Evolutionary conservation across 129 eudicot species (phyloP).

Genomic region (Gnaphalium uliginosum): DNA sequence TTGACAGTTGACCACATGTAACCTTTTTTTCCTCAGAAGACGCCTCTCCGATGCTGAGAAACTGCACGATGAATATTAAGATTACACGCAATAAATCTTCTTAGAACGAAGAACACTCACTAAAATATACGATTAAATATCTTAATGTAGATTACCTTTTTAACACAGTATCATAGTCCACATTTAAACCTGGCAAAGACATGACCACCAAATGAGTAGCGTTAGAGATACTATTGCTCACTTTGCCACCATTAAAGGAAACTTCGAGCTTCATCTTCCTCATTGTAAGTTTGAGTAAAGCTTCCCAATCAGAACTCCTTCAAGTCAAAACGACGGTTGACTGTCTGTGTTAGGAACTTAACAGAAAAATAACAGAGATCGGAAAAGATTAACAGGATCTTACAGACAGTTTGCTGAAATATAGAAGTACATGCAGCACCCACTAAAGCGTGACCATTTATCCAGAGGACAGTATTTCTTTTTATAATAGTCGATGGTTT

Average conservation of each 20-base stretch:
- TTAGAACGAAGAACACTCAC: not conserved
- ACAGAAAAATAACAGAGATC: not conserved
- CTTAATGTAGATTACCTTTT: slow-evolving; percentile 43
- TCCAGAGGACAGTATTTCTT: slow-evolving; percentile 81
- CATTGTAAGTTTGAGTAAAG: slow-evolving; percentile 56
- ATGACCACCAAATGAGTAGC: slow-evolving; percentile 76
- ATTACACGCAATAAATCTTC: not conserved
- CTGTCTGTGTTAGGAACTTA: not conserved
- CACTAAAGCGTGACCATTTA: slow-evolving; percentile 77
- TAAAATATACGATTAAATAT: not conserved
- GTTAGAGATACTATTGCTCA: slow-evolving; percentile 46
- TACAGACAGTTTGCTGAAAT: slow-evolving; percentile 46
- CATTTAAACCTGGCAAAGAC: slow-evolving; percentile 42
- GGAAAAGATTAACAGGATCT: slow-evolving; percentile 22
- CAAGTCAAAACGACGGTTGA: slow-evolving; percentile 21
- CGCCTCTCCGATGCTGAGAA: slow-evolving; percentile 61
- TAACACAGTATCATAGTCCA: slow-evolving; percentile 45
- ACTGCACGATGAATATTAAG: slow-evolving; percentile 38
- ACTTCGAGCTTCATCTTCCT: slow-evolving; percentile 84
- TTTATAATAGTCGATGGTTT: slow-evolving; percentile 61
- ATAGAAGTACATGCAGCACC: slow-evolving; percentile 74
- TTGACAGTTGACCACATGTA: slow-evolving; percentile 65
- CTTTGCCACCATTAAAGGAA: slow-evolving; percentile 71
- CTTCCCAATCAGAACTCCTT: slow-evolving; percentile 52
- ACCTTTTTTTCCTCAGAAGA: slow-evolving; percentile 38